A percentile compares a stretch with the other conserved stretches of the same genome.
Evolutionary conservation across 1,139 yeast genomes (phyloP).

Genomic region (Nakaseomyces kungkrabaensis): DNA sequence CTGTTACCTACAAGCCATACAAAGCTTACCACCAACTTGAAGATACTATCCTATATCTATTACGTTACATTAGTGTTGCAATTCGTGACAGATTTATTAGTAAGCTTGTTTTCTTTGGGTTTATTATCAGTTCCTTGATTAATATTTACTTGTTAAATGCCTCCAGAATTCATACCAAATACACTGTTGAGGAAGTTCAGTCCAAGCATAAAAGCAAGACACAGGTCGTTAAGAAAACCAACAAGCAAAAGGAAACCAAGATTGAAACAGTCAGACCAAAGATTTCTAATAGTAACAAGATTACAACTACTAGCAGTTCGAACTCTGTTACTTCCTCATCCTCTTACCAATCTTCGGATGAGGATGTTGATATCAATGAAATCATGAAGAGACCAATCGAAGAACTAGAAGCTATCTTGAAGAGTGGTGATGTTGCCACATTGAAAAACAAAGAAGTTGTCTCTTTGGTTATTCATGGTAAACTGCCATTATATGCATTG

Average conservation of each 20-base stretch:
- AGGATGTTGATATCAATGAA: conserved; percentile 27
- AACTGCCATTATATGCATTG: conserved; percentile 83
- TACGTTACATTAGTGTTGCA: conserved; percentile 57
- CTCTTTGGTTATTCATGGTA: conserved; percentile 60
- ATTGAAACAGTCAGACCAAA: not conserved
- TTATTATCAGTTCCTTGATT: conserved; percentile 66
- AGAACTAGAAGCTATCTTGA: conserved; percentile 51
- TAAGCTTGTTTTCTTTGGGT: conserved; percentile 63
- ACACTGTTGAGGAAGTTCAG: conserved; percentile 22
- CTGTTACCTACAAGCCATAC: conserved; percentile 57
- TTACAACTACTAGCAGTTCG: not conserved
- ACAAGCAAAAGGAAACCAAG: not conserved
- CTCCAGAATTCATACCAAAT: conserved; percentile 45
- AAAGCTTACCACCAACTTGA: conserved; percentile 57
- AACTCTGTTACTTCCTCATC: not conserved
- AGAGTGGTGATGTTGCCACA: conserved; percentile 60
- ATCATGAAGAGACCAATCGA: conserved; percentile 47
- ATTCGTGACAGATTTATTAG: conserved; percentile 76
- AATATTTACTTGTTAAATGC: conserved; percentile 79
- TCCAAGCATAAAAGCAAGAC: conserved; percentile 13
- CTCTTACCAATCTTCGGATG: conserved; percentile 26
- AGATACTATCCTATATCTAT: conserved; percentile 44
- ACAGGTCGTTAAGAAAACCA: conserved; percentile 5
- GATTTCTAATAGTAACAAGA: not conserved
- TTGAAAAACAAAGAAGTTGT: conserved; percentile 67